phyloP scores from a whole-genome alignment of 305 asterid species.

The Rubia tinctorum region DNA sequence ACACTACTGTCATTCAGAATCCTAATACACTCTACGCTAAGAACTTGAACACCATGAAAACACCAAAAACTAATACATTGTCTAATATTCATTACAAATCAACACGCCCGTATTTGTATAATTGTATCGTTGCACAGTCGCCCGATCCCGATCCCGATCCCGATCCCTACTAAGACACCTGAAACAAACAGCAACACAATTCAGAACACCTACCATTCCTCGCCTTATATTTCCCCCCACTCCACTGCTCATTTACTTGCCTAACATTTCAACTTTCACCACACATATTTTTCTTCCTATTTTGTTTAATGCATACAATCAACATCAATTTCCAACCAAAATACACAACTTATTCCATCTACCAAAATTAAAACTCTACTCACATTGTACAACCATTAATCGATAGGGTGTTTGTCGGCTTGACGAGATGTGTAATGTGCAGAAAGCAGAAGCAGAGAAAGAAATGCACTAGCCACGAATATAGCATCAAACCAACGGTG shows the following conservation, averaged over 20 bases:
- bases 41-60: not conserved
- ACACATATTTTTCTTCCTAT: too few relatives aligned
- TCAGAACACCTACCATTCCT: not conserved
- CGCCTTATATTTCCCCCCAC: not conserved
- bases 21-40: too few relatives aligned
- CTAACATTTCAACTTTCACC: not conserved
- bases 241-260: not conserved
- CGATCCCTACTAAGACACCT: not conserved
- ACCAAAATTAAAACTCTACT: not conserved
- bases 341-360: not conserved
- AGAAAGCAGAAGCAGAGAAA: constrained; percentile 81
- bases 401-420: constrained; percentile 95
- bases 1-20: too few relatives aligned
- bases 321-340: too few relatives aligned
- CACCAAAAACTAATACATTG: not conserved
- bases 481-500: constrained; percentile 98
- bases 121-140: too few relatives aligned
- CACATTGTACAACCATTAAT: constrained; percentile 26
- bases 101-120: not conserved
- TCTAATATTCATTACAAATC: not conserved
- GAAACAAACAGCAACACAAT: not conserved
- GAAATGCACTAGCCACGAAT: constrained; percentile 94
- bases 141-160: not conserved
- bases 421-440: constrained; percentile 94
- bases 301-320: too few relatives aligned